A percentile compares a stretch with the other conserved stretches of the same genome.
Evolutionary conservation across 2,329 filamentous ascomycete species (phyloP).

Genomic region (Alternaria rosae): DNA sequence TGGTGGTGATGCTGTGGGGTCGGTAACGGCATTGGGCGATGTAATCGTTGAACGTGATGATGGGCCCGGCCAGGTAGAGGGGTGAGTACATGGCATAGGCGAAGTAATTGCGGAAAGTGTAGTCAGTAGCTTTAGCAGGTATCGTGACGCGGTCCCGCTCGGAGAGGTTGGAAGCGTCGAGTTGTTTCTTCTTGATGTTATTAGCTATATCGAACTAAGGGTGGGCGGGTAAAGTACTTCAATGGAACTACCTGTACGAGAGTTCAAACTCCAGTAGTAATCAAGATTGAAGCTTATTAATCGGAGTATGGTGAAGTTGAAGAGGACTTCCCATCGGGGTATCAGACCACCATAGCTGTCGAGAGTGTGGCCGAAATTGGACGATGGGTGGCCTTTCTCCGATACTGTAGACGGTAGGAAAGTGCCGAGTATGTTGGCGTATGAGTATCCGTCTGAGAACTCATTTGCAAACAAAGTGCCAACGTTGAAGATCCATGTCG

Average conservation of each 20-base stretch:
- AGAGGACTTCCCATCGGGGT: constrained; percentile 92
- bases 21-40: constrained; percentile 82
- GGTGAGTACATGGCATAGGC: constrained; percentile 92
- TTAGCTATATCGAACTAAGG: constrained; percentile 59
- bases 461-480: constrained; percentile 89
- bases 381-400: constrained; percentile 54
- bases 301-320: constrained; percentile 92
- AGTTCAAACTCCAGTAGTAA: constrained; percentile 88
- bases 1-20: constrained; percentile 71
- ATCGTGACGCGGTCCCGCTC: constrained; percentile 85
- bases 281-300: constrained; percentile 97
- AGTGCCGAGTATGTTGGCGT: constrained; percentile 67
- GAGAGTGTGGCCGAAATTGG: constrained; percentile 72
- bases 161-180: constrained; percentile 84
- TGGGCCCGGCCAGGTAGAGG: constrained; percentile 89
- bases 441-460: constrained; percentile 77
- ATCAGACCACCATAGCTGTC: constrained; percentile 86
- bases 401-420: constrained; percentile 55
- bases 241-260: constrained; percentile 67
- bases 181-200: constrained; percentile 91
- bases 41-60: constrained; percentile 98
- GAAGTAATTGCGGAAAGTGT: constrained; percentile 83
- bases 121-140: constrained; percentile 75
- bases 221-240: constrained; percentile 70
- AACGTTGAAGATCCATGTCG: constrained; percentile 92